Base-by-base conservation (phyloP, 768 basidiomycete species). In the Mycena pura region DNA sequence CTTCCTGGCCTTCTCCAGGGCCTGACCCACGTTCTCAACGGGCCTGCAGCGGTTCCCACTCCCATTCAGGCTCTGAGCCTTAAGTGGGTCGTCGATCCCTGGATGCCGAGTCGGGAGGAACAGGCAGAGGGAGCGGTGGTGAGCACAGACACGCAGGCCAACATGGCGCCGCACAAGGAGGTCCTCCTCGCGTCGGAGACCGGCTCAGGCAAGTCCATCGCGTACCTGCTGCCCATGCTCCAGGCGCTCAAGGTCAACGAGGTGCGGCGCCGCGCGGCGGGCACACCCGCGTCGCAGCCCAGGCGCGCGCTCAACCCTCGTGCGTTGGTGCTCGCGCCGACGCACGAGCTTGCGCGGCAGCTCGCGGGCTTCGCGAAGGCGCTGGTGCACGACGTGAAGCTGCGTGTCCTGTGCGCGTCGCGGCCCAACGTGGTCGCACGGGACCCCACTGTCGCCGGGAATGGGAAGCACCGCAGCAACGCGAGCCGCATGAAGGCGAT, bases 171-270 rank as follows among this genome's bases (percentile, higher is more conserved):
- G 17, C 80, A 77, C 69, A 76, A 77, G 44, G 78, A 86, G 46
- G 88, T 82, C 64, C 82, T 96, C 6, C 81, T 96, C 1, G 95
- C 93, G 0, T 89, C 91, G 0, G 94, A 96, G 74, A 96, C 93
- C 0, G 95, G 95, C 15, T 94, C 93, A 0, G 95, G 94, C 1
- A 96, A 96, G 77, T 94, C 91, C 2, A 84, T 96, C 27, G 95
- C 95, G 1, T 96, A 95, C 73, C 83, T 96, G 40, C 82, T 96
- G 6, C 95, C 95, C 0, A 73, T 96, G 53, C 80, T 96, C 2
- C 91, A 96, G 64, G 77, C 83, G 63, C 78, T 96, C 70, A 96
- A 96, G 72, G 70, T 66, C 49, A 59, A 43, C 52, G 64, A 66
- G 39, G 48, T 15, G 28, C 57, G 60, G 29, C 51, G 53, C 8